These are phyloP conservation scores for Akanthomyces muscarius DNA, from an alignment of 2,329 filamentous ascomycete species.

Conservation along the genomic window DNA sequence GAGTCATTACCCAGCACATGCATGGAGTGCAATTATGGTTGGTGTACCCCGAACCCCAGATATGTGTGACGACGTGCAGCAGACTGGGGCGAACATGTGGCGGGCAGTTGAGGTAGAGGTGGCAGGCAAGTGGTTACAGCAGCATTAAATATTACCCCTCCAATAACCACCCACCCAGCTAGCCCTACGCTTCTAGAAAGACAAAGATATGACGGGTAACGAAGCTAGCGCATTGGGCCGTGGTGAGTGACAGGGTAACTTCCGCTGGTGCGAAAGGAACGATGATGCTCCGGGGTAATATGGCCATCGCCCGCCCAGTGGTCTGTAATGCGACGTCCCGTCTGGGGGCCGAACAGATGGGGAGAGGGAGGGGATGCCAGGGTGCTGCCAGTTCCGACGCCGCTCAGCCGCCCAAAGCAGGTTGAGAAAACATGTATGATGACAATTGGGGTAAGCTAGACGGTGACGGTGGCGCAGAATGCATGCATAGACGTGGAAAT, in stretches of 20 bases:
- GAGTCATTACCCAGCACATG: neutral
- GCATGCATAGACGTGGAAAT: neutral
- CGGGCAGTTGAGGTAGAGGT: neutral
- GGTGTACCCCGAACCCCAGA: conserved; percentile 14
- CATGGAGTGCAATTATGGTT: neutral
- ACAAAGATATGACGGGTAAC: conserved; percentile 5
- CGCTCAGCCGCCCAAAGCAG: no score
- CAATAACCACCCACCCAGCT: neutral
- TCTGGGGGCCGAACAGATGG: neutral
- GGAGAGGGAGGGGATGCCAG: neutral
- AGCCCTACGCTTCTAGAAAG: neutral
- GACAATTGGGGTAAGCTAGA: neutral
- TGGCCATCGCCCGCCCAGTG: neutral
- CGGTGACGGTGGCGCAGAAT: neutral
- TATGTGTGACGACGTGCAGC: neutral
- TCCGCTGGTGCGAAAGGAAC: conserved; percentile 17
- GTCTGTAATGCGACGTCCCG: conserved; percentile 7
- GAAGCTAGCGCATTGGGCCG: neutral
- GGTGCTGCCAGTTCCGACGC: no score
- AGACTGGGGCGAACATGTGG: neutral
- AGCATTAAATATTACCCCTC: neutral
- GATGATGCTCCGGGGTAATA: neutral
- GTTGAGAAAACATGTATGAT: no score
- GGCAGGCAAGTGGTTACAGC: conserved; percentile 12
- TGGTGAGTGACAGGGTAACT: conserved; percentile 3